phyloP scores from a whole-genome alignment of 345 rosid species.

The Rhizophora apiculata region DNA sequence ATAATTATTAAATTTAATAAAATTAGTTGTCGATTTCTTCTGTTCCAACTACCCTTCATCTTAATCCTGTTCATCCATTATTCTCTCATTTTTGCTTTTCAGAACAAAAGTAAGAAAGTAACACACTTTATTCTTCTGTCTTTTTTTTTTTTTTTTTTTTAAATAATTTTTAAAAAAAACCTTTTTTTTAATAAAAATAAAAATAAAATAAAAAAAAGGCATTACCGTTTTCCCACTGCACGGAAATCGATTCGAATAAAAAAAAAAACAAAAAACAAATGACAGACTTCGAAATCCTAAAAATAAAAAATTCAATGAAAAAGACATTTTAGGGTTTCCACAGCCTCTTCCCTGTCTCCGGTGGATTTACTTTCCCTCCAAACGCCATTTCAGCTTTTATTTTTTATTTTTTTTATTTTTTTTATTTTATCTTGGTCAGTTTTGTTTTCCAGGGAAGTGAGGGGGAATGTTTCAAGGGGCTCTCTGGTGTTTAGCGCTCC shows the following conservation, averaged over 20 bases:
- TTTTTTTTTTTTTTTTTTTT: too few relatives aligned
- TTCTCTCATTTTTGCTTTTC: too few relatives aligned
- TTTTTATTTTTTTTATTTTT: neutral
- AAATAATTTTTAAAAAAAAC: too few relatives aligned
- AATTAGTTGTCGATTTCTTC: too few relatives aligned
- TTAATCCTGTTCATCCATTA: too few relatives aligned
- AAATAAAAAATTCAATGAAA: neutral
- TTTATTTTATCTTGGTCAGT: neutral
- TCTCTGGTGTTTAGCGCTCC: neutral
- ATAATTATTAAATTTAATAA: too few relatives aligned
- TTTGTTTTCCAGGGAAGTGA: neutral
- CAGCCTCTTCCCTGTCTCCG: neutral
- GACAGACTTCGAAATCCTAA: neutral
- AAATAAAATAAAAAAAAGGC: neutral
- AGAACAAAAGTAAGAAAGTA: too few relatives aligned
- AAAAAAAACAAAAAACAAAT: neutral
- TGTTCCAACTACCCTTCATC: too few relatives aligned
- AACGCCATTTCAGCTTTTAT: constrained; percentile 6
- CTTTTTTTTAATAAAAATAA: too few relatives aligned
- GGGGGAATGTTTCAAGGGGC: neutral
- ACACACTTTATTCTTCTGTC: too few relatives aligned
- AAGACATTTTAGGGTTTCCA: constrained; percentile 31
- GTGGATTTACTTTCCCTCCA: constrained; percentile 33
- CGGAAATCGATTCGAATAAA: constrained; percentile 8
- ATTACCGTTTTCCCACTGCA: neutral